Base-by-base conservation (phyloP, 768 basidiomycete species). In the Termitomyces sp. region DNA sequence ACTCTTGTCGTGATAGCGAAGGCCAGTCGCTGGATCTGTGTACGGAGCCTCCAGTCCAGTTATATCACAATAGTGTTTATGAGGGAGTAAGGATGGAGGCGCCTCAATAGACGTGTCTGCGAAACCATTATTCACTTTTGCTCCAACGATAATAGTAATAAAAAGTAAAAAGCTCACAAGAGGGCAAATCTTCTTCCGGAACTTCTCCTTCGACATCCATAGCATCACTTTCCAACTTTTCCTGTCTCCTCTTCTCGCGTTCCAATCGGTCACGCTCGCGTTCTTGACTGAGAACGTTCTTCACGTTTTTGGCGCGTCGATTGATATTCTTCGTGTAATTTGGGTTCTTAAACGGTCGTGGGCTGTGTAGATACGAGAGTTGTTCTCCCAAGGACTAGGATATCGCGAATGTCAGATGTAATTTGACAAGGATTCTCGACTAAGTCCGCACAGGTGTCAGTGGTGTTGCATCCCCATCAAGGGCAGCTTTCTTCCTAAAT, bases 11-110 rank as follows among this genome's bases (percentile, higher is more conserved):
- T 93, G 88, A 65, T 88, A 93, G 4, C 91, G 79, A 10, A 94
- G 73, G 1, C 85, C 84, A 0, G 90, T 91, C 2, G 83, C 80
- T 6, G 91, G 91, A 60, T 94, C 89, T 0, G 88, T 92, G 60
- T 93, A 93, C 1, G 87, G 89, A 0, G 88, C 90, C 70, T 91
- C 89, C 12, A 94, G 74, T 0, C 91, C 89, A 0, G 91, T 94
- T 15, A 94, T 92, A 69, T 93, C 91, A 63, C 91, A 93, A 50
- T 88, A 91, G 56, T 86, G 84, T 55, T 78, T 77, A 44, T 84
- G 87, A 3, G 91, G 91, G 7, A 89, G 71, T 1, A 94, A 64
- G 10, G 90, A 93, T 0, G 91, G 91, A 0, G 91, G 89, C 5
- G 91, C 90, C 65, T 94, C 91, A 40, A 94, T 89, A 2, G 86